Evolutionary conservation across 768 basidiomycete species (phyloP), one percentile per base, ranked within the genome.

Genomic region (Boletales sp.): DNA sequence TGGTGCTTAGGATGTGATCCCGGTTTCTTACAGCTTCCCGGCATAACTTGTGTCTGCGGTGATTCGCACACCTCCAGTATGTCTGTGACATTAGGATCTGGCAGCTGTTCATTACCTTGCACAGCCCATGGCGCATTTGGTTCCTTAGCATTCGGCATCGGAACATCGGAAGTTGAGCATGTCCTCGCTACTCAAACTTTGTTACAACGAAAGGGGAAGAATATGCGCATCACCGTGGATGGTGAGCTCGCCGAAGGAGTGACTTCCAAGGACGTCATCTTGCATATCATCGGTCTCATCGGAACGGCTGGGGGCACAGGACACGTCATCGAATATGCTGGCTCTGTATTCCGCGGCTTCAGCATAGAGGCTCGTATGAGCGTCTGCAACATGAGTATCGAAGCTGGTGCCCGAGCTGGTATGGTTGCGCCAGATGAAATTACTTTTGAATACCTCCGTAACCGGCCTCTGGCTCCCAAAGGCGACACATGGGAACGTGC

Each of bases 311-410:
- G 92, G 60, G 92, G 90, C 45, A 94, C 86, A 21, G 92, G 90
- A n/a, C 80, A 77, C 57, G 90, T 93, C 51, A 92, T 94, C 64
- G 92, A 94, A 69, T 94, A 88, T 62, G 83, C 89, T 49, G 92
- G 92, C n/a, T 87, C 86, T 8, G 86, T 90, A 47, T 88, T 92
- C 71, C 84, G 88, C 50, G 77, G 74, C 17, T 83, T 92, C 62
- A 86, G 84, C 61, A 91, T 94, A 88, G 92, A 94, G 67, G 90
- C 87, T 35, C 83, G 91, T 43, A 91, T 88, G 87, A 88, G 85
- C 60, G 84, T 84, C 54, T 93, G 91, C 72, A 94, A 94, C 72
- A 94, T 94, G 92, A 93, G 90, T 51, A 94, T 94, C 62, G 92
- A 94, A 68, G 92, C 85, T 48, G 92, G 92, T 60, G 92, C 92